Conservation (phyloP, 306 rosid species). For the Castanea crenata region DNA sequence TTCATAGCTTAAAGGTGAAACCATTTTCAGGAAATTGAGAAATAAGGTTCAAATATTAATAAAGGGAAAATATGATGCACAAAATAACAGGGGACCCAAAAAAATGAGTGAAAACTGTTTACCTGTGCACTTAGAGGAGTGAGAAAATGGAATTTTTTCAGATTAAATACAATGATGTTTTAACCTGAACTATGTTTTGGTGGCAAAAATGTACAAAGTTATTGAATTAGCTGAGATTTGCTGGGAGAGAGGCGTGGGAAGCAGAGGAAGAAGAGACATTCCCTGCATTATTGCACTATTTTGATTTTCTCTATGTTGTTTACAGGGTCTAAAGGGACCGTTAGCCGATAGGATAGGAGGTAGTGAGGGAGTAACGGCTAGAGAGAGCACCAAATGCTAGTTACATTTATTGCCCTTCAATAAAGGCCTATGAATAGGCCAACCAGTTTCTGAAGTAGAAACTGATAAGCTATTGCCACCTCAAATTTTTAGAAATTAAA, state of each 20-base stretch:
- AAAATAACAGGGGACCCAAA: not conserved
- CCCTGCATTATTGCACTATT: not conserved
- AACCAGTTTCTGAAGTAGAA: slow-evolving; percentile 15
- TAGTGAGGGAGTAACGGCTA: slow-evolving; percentile 19
- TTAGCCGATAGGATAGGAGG: slow-evolving; percentile 23
- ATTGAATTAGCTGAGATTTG: not conserved
- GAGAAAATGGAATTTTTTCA: too few species aligned
- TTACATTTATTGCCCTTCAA: not conserved
- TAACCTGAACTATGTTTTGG: not conserved
- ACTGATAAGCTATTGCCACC: too few species aligned
- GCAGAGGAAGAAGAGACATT: not conserved
- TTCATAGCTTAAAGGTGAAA: too few species aligned
- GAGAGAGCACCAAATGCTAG: slow-evolving; percentile 1
- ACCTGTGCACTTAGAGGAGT: not conserved
- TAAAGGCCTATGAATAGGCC: not conserved
- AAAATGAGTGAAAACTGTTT: not conserved
- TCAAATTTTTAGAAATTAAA: too few species aligned
- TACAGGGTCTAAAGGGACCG: slow-evolving; percentile 2
- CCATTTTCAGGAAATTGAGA: too few species aligned
- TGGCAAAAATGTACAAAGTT: not conserved
- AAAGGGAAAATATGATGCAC: not conserved
- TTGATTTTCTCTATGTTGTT: not conserved
- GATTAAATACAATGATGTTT: not conserved
- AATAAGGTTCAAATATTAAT: not conserved
- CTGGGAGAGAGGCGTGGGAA: not conserved